These are phyloP conservation scores for Pholiota adiposa DNA, from an alignment of 1,284 basidiomycete species.

Conservation along the genomic window DNA sequence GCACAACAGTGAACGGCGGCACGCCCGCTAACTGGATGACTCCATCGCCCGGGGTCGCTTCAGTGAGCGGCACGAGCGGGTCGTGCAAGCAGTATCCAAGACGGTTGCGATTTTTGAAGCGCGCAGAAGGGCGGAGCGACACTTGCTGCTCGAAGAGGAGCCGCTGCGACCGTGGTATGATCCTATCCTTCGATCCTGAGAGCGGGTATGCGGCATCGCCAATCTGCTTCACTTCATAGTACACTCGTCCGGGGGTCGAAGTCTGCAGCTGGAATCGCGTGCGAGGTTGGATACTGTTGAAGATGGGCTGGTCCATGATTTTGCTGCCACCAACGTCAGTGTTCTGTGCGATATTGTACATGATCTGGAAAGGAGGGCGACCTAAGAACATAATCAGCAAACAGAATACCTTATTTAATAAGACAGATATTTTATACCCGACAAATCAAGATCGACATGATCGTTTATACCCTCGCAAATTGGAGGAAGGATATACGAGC, in stretches of 20 bases:
- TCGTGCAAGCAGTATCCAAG: slow-evolving; percentile 82
- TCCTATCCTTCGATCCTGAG: slow-evolving; percentile 57
- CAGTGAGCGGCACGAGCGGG: slow-evolving; percentile 56
- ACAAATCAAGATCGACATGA: slow-evolving; percentile 80
- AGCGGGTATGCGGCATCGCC: slow-evolving; percentile 88
- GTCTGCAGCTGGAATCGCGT: slow-evolving; percentile 88
- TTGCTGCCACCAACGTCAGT: slow-evolving; percentile 62
- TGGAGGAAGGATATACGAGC: slow-evolving; percentile 70
- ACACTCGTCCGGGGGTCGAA: slow-evolving; percentile 78
- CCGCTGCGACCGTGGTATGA: slow-evolving; percentile 66
- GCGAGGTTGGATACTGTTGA: slow-evolving; percentile 85
- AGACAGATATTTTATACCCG: slow-evolving; percentile 54
- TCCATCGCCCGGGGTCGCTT: slow-evolving; percentile 59
- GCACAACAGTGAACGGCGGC: slow-evolving; percentile 84
- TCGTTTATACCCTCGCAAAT: slow-evolving; percentile 85
- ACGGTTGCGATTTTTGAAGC: slow-evolving; percentile 71
- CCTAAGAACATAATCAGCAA: slow-evolving; percentile 44
- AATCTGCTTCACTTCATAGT: slow-evolving; percentile 88
- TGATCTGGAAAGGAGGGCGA: slow-evolving; percentile 84
- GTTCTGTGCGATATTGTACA: slow-evolving; percentile 76
- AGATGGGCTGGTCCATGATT: slow-evolving; percentile 71
- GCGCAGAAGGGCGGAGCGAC: slow-evolving; percentile 74
- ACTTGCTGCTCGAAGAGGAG: slow-evolving; percentile 87
- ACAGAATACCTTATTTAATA: too few species aligned
- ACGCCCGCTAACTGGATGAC: slow-evolving; percentile 72